Evolutionary conservation across 129 eudicot genomes (phyloP).

Genomic region (Flaveria brownii): DNA sequence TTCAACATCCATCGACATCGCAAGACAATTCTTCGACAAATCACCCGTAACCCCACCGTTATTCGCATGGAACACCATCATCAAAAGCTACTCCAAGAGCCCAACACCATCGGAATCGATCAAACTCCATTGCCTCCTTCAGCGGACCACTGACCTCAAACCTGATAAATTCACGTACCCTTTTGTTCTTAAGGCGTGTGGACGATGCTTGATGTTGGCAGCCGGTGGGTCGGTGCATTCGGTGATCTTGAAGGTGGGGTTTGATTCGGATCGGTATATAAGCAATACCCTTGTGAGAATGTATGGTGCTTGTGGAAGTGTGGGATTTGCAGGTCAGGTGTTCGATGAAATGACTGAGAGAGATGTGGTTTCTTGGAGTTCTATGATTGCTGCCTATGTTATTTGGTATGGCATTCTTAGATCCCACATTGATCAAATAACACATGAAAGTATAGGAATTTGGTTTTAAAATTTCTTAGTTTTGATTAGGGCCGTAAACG

Average conservation of each 20-base stretch:
- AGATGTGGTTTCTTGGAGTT: slow-evolving; percentile 31
- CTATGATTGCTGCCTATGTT: slow-evolving; percentile 23
- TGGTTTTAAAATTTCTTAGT: background rate
- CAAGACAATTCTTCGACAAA: slow-evolving; percentile 16
- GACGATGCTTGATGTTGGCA: slow-evolving; percentile 17
- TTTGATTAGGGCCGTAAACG: too few relatives aligned
- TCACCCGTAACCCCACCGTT: slow-evolving; percentile 23
- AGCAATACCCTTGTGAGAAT: slow-evolving; percentile 21
- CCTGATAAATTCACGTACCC: slow-evolving; percentile 27
- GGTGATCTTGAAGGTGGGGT: slow-evolving; percentile 1
- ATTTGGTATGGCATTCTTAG: slow-evolving; percentile 4
- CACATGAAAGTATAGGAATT: background rate
- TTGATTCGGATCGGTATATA: background rate
- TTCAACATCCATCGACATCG: background rate
- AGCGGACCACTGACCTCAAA: slow-evolving; percentile 10
- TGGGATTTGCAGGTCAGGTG: slow-evolving; percentile 19
- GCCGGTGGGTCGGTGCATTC: slow-evolving; percentile 27
- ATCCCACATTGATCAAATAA: background rate
- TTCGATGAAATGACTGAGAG: slow-evolving; percentile 29
- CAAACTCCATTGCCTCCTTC: slow-evolving; percentile 20
- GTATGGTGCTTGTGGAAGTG: slow-evolving; percentile 18
- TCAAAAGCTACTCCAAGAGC: slow-evolving; percentile 15
- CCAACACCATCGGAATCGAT: slow-evolving; percentile 20
- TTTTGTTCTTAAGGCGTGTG: slow-evolving; percentile 25
- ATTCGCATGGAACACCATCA: slow-evolving; percentile 27